phyloP scores from a whole-genome alignment of 2,329 filamentous ascomycete genomes.

The Pleurostoma richardsiae region DNA sequence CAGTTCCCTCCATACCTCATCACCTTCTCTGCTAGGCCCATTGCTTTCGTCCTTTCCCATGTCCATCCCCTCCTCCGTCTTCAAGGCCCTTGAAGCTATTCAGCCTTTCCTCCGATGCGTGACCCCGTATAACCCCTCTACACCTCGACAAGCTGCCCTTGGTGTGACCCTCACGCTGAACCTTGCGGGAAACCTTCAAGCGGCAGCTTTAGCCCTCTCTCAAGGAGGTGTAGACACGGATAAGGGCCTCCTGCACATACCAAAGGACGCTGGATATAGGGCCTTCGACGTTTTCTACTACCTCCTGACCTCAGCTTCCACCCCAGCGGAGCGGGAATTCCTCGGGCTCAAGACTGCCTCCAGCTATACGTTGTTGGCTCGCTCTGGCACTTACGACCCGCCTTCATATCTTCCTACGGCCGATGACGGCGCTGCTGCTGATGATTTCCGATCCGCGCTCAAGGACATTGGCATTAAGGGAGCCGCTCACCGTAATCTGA shows the following conservation, averaged over 20 bases:
- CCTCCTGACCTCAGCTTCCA: slow-evolving; percentile 85
- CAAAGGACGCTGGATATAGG: slow-evolving; percentile 73
- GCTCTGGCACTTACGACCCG: slow-evolving; percentile 79
- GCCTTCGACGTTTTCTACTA: slow-evolving; percentile 99
- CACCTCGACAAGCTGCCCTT: slow-evolving; percentile 73
- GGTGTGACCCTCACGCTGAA: slow-evolving; percentile 78
- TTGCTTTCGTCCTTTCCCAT: slow-evolving; percentile 80
- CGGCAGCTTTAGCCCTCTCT: slow-evolving; percentile 71
- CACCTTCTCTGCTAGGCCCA: slow-evolving; percentile 76
- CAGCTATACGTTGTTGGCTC: slow-evolving; percentile 72
- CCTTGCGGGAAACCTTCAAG: slow-evolving; percentile 72
- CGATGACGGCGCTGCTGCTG: slow-evolving; percentile 86
- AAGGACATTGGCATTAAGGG: slow-evolving; percentile 95
- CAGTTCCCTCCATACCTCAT: slow-evolving; percentile 83
- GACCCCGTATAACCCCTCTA: slow-evolving; percentile 84
- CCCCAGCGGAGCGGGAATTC: slow-evolving; percentile 82
- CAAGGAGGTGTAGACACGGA: slow-evolving; percentile 83
- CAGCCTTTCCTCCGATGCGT: slow-evolving; percentile 83
- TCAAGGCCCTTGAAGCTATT: slow-evolving; percentile 74
- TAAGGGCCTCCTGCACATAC: slow-evolving; percentile 75
- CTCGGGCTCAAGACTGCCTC: slow-evolving; percentile 73
- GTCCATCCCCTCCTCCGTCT: slow-evolving; percentile 68
- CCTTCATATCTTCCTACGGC: slow-evolving; percentile 87
- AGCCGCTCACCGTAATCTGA: slow-evolving; percentile 71
- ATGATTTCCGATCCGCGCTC: slow-evolving; percentile 83